Evolutionary conservation across 2,329 filamentous ascomycete species (phyloP).

Genomic region (Aspergillus calidoustus): DNA sequence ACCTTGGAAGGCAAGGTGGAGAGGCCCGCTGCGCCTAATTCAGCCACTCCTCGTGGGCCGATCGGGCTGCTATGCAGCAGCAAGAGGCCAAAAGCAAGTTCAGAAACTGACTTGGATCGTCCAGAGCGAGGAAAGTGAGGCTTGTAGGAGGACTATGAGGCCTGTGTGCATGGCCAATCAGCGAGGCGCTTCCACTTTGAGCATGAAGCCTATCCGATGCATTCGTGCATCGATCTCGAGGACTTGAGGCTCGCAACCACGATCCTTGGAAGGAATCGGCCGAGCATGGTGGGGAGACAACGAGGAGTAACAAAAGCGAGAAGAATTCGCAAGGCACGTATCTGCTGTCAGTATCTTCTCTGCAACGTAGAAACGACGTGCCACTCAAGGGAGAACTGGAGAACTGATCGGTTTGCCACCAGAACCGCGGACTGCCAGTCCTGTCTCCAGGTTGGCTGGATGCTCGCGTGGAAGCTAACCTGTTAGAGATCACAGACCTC

Average conservation of each 20-base stretch:
- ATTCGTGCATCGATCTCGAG: neutral
- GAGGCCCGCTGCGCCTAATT: constrained; percentile 21
- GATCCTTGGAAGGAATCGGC: neutral
- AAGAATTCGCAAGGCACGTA: neutral
- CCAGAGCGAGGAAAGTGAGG: neutral
- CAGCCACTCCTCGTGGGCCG: constrained; percentile 26
- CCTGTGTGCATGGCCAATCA: neutral
- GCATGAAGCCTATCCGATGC: neutral
- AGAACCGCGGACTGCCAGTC: neutral
- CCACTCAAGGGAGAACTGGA: neutral
- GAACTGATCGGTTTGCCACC: constrained; percentile 10
- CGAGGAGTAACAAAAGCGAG: neutral
- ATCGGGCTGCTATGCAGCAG: constrained; percentile 26
- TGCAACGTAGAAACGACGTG: neutral
- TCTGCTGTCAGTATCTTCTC: neutral
- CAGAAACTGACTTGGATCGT: neutral
- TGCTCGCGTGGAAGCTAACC: constrained; percentile 19
- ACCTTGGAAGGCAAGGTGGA: constrained; percentile 10
- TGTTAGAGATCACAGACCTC: constrained; percentile 23
- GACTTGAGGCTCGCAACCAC: neutral
- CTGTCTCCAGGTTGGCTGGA: constrained; percentile 11
- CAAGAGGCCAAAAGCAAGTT: constrained; percentile 2
- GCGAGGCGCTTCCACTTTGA: neutral
- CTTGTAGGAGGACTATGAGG: neutral
- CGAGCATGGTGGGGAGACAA: neutral